phyloP scores from a whole-genome alignment of 371 early-diverging fungal species.

The Furculomyces boomerangus region DNA sequence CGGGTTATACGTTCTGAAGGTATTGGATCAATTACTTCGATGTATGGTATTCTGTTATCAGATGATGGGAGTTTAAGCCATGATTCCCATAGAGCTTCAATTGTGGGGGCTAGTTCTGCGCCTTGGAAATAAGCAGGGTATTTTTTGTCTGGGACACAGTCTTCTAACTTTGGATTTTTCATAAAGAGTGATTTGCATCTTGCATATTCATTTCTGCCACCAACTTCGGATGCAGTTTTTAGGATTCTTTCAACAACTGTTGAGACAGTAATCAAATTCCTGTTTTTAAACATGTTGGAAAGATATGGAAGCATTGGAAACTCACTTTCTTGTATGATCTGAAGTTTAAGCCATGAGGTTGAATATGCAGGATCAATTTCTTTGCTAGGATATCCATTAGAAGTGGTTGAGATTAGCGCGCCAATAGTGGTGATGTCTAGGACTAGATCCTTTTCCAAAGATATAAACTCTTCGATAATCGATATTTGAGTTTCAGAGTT shows the following conservation, averaged over 20 bases:
- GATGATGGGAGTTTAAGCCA: neutral
- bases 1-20: neutral
- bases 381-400: neutral
- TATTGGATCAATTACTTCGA: neutral
- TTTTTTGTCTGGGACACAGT: neutral
- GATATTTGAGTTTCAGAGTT: neutral
- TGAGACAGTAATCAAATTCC: neutral
- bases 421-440: slow-evolving; percentile 1
- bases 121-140: neutral
- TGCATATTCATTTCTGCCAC: neutral
- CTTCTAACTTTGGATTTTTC: neutral
- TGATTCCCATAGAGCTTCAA: neutral
- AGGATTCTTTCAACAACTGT: neutral
- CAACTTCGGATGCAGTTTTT: neutral
- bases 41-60: neutral
- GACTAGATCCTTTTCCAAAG: neutral
- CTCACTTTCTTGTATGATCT: neutral
- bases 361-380: neutral
- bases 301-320: neutral
- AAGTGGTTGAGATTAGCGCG: neutral
- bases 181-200: slow-evolving; percentile 1
- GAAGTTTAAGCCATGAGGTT: neutral
- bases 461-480: neutral
- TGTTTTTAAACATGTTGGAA: neutral
- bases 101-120: neutral